Evolutionary conservation across 352 stramenopile species (phyloP), one percentile per base, ranked within the genome.

Genomic region (Globisporangium takayamanum): DNA sequence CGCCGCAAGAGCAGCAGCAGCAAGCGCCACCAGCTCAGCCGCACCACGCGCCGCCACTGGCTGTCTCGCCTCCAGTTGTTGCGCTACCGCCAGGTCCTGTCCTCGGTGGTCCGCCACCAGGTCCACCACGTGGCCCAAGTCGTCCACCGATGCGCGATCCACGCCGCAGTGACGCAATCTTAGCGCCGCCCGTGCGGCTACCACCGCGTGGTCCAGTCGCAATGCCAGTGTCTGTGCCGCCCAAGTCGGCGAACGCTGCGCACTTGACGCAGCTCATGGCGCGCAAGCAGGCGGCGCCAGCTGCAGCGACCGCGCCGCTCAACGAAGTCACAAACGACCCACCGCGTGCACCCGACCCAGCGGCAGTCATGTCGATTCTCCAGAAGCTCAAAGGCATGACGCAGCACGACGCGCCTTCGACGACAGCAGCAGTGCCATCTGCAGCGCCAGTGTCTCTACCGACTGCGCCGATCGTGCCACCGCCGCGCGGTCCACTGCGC

Each of bases 201-300:
- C 37, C 37, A 12, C 41, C 41, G 14, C 41, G 2, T 6, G 33
- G 33, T 20, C 41, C 41, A n/a, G 14, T 16, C 41, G 41, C 41
- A 20, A 14, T n/a, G 16, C 41, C 16, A 7, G 16, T 10, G 14
- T 16, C 41, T 20, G n/a, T 22, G 26, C 37, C 61, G 12, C 53
- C 61, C 20, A 86, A 87, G 30, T 91, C 83, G 16, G 80, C 73
- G 39, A 92, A 91, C 55, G 80, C 88, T 26, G 73, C 80, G 36
- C 83, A 92, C 70, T 72, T 92, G 52, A 92, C 90, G 83, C 70
- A 91, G 60, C 60, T 92, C 46, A 66, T 92, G n/a, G 87, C 87
- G 62, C 71, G 76, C 25, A 92, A 92, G 63, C 76, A 89, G 56
- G 53, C 51, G 18, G 7, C 67, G 1, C 62, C 71, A 2, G 59